phyloP scores from a whole-genome alignment of 2,329 filamentous ascomycete genomes.

The Alternaria infectoria region DNA sequence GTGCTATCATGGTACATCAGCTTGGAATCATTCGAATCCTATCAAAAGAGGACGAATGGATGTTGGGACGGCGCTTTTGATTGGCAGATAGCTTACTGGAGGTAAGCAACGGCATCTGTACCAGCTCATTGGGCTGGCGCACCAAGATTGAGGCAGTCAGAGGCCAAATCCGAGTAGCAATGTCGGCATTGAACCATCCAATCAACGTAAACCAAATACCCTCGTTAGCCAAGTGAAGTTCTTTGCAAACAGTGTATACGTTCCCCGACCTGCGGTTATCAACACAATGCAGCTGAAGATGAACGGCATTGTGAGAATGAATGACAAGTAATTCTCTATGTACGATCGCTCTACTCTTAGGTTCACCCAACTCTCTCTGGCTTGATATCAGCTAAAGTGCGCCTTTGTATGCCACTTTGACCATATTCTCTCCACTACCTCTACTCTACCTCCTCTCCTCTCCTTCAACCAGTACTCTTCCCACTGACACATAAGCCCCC shows the following conservation, averaged over 20 bases:
- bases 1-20: background rate
- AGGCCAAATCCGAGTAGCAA: background rate
- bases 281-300: background rate
- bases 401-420: background rate
- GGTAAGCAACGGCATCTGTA: no score
- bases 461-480: background rate
- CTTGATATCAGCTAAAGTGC: background rate
- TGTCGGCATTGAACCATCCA: no score
- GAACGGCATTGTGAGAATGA: background rate
- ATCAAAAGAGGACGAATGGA: no score
- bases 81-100: no score
- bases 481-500: background rate
- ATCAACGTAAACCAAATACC: no score
- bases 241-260: background rate
- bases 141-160: background rate
- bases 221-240: background rate
- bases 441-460: background rate
- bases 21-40: no score
- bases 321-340: background rate
- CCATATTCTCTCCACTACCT: background rate
- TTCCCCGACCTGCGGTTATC: no score
- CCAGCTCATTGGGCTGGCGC: background rate
- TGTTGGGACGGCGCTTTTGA: no score
- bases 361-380: background rate
- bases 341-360: background rate